phyloP scores from a whole-genome alignment of 2,329 filamentous ascomycete species.

The Cladosporium sp. region DNA sequence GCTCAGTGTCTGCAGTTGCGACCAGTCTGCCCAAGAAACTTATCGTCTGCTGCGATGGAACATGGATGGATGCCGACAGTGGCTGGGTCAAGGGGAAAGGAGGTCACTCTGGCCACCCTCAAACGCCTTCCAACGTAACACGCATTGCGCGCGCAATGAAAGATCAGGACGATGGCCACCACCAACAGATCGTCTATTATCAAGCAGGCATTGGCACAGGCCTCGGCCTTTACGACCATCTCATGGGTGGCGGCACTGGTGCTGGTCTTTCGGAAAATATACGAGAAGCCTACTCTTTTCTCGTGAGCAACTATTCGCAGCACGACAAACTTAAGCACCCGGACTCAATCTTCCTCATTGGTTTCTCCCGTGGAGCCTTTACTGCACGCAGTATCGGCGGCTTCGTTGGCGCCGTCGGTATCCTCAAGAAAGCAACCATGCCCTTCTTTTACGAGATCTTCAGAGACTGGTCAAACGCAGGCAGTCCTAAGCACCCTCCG shows the following conservation, averaged over 20 bases:
- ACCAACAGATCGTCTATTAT: constrained; percentile 36
- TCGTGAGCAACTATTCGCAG: constrained; percentile 54
- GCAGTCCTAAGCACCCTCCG: constrained; percentile 24
- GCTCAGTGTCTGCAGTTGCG: constrained; percentile 11
- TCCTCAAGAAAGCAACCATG: constrained; percentile 34
- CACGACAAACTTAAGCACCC: constrained; percentile 23
- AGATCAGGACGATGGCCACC: constrained; percentile 29
- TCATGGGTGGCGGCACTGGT: constrained; percentile 31
- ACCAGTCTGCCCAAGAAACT: constrained; percentile 14
- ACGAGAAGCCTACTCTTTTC: constrained; percentile 58
- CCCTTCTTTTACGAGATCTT: constrained; percentile 32
- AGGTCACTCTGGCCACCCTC: constrained; percentile 24
- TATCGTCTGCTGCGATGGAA: constrained; percentile 25
- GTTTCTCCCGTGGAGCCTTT: constrained; percentile 44
- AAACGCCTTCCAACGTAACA: constrained; percentile 34
- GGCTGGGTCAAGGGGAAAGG: constrained; percentile 25
- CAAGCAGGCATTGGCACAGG: constrained; percentile 35
- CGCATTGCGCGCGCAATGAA: constrained; percentile 32
- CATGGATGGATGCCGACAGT: constrained; percentile 34
- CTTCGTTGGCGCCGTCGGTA: constrained; percentile 41
- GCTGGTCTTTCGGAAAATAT: constrained; percentile 43
- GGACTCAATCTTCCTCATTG: constrained; percentile 43
- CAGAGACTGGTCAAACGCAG: constrained; percentile 31
- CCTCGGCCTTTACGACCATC: constrained; percentile 28
- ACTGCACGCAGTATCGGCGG: constrained; percentile 41